phyloP scores from a whole-genome alignment of 306 rosid species.

The Medicago arabica region DNA sequence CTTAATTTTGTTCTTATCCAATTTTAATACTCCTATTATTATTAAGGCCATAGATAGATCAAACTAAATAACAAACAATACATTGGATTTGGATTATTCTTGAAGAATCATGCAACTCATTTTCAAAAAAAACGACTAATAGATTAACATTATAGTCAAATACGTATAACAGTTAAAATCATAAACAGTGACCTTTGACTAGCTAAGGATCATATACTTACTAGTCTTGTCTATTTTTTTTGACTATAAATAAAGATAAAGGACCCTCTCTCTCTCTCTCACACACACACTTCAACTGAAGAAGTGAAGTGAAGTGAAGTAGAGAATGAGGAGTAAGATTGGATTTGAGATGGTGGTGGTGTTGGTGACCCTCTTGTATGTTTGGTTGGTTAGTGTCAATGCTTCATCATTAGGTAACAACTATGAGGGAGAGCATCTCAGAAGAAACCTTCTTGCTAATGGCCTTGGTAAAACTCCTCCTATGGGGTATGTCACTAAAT shows the following conservation, averaged over 20 bases:
- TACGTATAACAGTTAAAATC: background rate
- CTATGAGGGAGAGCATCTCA: conserved; percentile 30
- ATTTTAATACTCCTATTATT: background rate
- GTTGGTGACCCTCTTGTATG: conserved; percentile 40
- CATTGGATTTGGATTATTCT: background rate
- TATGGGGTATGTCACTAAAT: conserved; percentile 65
- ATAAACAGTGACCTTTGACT: background rate
- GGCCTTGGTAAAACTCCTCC: conserved; percentile 91
- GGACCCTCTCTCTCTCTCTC: background rate
- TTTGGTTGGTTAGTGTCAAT: conserved; percentile 29
- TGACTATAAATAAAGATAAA: conserved; percentile 32
- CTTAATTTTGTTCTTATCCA: conserved; percentile 24
- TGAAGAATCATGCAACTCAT: background rate
- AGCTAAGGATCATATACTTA: background rate
- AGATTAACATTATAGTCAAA: background rate
- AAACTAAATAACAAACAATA: too few species aligned
- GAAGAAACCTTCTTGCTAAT: conserved; percentile 81
- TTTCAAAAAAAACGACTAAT: background rate
- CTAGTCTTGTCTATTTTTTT: background rate
- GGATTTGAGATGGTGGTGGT: conserved; percentile 10
- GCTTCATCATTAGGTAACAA: conserved; percentile 42
- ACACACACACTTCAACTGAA: conserved; percentile 14
- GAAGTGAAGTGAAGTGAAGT: conserved; percentile 14
- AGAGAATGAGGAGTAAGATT: conserved; percentile 36
- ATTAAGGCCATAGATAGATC: background rate